Evolutionary conservation across 352 stramenopile genomes (phyloP).

Genomic region (Pythium periplocum): DNA sequence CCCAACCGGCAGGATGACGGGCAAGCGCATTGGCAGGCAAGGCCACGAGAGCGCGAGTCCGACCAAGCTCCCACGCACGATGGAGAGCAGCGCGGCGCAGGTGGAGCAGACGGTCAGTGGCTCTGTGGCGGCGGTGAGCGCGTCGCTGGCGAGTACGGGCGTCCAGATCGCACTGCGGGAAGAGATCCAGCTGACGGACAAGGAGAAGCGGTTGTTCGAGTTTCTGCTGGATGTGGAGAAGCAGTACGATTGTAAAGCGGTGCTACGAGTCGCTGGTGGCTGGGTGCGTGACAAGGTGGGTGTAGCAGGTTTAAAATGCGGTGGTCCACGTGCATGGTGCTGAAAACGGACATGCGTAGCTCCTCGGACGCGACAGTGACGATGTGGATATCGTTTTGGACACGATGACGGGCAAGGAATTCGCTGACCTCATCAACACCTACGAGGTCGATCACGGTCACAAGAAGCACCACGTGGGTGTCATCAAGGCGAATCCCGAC

Average conservation of each 20-base stretch:
- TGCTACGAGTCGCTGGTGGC: constrained; percentile 95
- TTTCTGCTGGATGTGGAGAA: constrained; percentile 58
- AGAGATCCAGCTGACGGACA: constrained; percentile 33
- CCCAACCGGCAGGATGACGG: constrained; percentile 5
- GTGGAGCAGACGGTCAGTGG: not conserved
- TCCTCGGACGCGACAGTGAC: constrained; percentile 79
- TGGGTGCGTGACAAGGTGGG: constrained; percentile 98
- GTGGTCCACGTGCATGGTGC: not conserved
- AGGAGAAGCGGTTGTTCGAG: constrained; percentile 55
- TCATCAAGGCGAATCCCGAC: constrained; percentile 83
- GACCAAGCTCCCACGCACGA: constrained; percentile 9
- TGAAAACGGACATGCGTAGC: constrained; percentile 9
- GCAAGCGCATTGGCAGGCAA: constrained; percentile 3
- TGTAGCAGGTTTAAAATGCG: not conserved
- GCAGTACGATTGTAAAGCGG: constrained; percentile 49
- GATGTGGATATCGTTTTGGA: constrained; percentile 99
- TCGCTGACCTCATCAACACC: constrained; percentile 81
- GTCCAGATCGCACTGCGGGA: constrained; percentile 2
- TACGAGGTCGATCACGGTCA: constrained; percentile 56
- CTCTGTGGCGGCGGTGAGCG: too few relatives aligned
- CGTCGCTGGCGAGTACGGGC: too few relatives aligned
- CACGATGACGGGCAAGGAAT: constrained; percentile 92
- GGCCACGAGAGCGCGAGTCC: constrained; percentile 8
- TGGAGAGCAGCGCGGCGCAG: not conserved
- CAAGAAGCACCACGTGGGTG: constrained; percentile 39